phyloP scores from a whole-genome alignment of 148 eudicot species.

The Camellia lanceoleosa region DNA sequence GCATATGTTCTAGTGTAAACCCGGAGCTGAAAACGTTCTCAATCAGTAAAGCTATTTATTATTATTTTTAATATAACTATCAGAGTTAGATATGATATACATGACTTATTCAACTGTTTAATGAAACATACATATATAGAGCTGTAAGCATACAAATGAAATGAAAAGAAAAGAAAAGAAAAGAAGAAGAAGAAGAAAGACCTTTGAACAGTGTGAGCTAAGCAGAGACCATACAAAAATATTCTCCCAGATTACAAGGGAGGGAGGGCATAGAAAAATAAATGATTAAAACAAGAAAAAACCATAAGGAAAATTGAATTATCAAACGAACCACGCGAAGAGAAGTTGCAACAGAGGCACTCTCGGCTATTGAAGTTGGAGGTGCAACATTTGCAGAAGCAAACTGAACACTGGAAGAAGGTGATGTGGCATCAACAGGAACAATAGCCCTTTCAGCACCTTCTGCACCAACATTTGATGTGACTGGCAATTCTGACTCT shows the following conservation, averaged over 20 bases:
- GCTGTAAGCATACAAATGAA: too few relatives aligned
- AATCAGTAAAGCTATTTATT: conserved; percentile 16
- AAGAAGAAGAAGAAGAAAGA: too few relatives aligned
- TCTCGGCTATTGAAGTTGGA: conserved; percentile 54
- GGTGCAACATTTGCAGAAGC: conserved; percentile 36
- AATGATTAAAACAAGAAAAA: background rate
- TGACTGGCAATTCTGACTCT: conserved; percentile 42
- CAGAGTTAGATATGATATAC: background rate
- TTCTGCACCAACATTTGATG: conserved; percentile 40
- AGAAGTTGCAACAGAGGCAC: conserved; percentile 63
- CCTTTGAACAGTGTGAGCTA: too few relatives aligned
- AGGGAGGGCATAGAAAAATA: background rate
- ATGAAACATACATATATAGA: background rate
- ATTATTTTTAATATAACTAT: background rate
- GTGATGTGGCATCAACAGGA: conserved; percentile 45
- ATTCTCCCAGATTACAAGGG: too few relatives aligned
- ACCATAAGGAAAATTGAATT: background rate
- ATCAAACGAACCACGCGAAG: conserved; percentile 67
- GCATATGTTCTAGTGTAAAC: conserved; percentile 90
- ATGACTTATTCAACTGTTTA: background rate
- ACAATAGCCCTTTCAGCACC: conserved; percentile 35
- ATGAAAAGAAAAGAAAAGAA: too few relatives aligned
- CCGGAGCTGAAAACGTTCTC: conserved; percentile 58
- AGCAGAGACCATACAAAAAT: too few relatives aligned
- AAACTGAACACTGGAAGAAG: conserved; percentile 46